A percentile compares a stretch with the other conserved stretches of the same genome.
Evolutionary conservation across 2,329 filamentous ascomycete genomes (phyloP).

Genomic region (Fragosphaeria purpurea): DNA sequence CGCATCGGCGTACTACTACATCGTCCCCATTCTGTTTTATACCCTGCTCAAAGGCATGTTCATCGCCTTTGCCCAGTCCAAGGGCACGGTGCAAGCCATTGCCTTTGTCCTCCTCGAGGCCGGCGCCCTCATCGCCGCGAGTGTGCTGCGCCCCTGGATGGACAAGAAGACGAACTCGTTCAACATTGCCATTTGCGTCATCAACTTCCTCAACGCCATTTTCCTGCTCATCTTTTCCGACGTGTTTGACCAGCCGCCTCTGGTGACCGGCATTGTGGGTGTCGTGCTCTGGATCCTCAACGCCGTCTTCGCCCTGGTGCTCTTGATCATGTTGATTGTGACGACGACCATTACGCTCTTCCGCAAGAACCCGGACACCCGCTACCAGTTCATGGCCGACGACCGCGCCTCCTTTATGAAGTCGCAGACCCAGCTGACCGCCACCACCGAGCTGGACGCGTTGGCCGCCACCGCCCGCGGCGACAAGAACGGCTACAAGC

Average conservation of each 20-base stretch:
- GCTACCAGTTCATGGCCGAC: conserved; percentile 83
- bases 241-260: conserved; percentile 65
- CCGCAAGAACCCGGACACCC: conserved; percentile 76
- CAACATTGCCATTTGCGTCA: conserved; percentile 72
- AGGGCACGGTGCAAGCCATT: conserved; percentile 60
- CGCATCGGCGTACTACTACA: conserved; percentile 80
- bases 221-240: conserved; percentile 76
- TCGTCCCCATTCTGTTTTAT: conserved; percentile 64
- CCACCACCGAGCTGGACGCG: conserved; percentile 70
- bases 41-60: conserved; percentile 73
- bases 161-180: conserved; percentile 88
- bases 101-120: conserved; percentile 69
- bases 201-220: conserved; percentile 75
- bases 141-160: conserved; percentile 80
- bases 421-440: conserved; percentile 62
- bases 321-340: conserved; percentile 69
- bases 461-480: conserved; percentile 73
- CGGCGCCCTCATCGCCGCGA: conserved; percentile 58
- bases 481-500: conserved; percentile 54
- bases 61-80: conserved; percentile 62
- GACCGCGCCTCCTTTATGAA: conserved; percentile 88
- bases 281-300: conserved; percentile 78
- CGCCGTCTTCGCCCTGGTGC: conserved; percentile 63
- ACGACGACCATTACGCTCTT: conserved; percentile 55
- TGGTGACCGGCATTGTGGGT: conserved; percentile 74